Evolutionary conservation across 2,329 filamentous ascomycete genomes (phyloP).

Genomic region (Sporothrix curviconia): DNA sequence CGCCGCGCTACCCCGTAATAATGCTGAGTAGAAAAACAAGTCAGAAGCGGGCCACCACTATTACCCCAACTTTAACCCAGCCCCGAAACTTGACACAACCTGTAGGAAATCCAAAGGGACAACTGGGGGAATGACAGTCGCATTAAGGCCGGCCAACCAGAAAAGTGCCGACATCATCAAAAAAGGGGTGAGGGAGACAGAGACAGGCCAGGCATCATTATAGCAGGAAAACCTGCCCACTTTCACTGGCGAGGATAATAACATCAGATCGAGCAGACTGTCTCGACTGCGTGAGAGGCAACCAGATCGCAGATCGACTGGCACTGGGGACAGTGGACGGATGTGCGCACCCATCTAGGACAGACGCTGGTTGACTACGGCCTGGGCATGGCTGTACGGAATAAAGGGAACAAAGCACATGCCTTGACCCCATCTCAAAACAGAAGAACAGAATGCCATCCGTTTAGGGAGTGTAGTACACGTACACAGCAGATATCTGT

Average conservation of each 20-base stretch:
- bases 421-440: neutral
- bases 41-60: neutral
- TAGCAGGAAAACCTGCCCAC: no score
- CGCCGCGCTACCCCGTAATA: neutral
- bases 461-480: neutral
- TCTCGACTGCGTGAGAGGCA: no score
- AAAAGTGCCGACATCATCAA: slow-evolving; percentile 19
- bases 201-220: no score
- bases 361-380: neutral
- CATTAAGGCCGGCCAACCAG: slow-evolving; percentile 19
- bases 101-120: neutral
- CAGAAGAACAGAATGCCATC: neutral
- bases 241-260: no score
- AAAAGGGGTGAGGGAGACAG: no score
- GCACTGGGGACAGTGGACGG: no score
- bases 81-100: neutral
- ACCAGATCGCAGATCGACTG: no score
- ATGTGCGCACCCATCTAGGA: no score
- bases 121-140: neutral
- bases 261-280: no score
- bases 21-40: neutral
- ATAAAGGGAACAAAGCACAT: neutral
- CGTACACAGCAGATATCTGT: no score
- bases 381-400: neutral
- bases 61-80: neutral